Conservation (phyloP, 257 asterid species). For the Marsdenia floribunda region DNA sequence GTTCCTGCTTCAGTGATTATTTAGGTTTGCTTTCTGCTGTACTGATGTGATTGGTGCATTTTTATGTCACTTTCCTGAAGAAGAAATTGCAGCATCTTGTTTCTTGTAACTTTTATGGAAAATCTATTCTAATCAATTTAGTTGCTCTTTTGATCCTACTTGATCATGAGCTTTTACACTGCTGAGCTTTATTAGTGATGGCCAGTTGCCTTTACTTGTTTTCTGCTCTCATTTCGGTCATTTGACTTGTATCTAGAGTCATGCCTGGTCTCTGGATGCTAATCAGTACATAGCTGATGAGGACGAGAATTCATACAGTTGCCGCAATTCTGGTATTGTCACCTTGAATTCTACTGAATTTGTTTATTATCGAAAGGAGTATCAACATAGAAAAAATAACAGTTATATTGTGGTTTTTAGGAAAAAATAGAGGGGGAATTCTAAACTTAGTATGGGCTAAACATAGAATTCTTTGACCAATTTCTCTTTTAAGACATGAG, state of each 20-base stretch:
- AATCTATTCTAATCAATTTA: neutral
- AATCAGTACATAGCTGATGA: conserved; percentile 96
- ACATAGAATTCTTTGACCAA: neutral
- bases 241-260: conserved; percentile 47
- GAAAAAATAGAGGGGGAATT: neutral
- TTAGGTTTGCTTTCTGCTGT: conserved; percentile 1
- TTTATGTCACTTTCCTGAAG: neutral
- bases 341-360: conserved; percentile 14
- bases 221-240: conserved; percentile 9
- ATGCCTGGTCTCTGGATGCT: conserved; percentile 85
- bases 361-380: neutral
- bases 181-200: neutral
- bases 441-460: neutral
- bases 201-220: conserved; percentile 5
- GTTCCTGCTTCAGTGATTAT: neutral
- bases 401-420: neutral
- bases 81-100: neutral
- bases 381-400: neutral
- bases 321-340: conserved; percentile 87
- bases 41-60: neutral
- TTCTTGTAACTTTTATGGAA: neutral
- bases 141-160: neutral
- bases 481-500: neutral
- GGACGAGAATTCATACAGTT: conserved; percentile 87
- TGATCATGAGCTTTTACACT: neutral